phyloP scores from a whole-genome alignment of 352 stramenopile genomes.

The Pilasporangium apinafurcum region DNA sequence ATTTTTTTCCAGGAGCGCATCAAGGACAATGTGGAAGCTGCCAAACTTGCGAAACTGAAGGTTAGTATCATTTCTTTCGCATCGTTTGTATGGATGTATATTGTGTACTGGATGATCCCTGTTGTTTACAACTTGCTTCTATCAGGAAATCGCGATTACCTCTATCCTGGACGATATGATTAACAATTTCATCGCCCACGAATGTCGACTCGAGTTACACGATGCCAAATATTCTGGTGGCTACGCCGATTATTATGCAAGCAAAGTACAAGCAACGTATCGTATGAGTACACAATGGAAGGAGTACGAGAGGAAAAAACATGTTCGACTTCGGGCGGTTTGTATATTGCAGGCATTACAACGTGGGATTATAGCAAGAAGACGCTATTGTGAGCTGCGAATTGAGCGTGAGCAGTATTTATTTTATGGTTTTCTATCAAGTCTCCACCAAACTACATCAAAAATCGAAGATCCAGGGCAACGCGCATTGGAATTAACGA shows the following conservation, averaged over 20 bases:
- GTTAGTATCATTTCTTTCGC: slow-evolving; percentile 4
- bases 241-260: slow-evolving; percentile 60
- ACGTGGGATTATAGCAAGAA: slow-evolving; percentile 46
- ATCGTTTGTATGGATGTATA: not conserved
- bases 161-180: slow-evolving; percentile 64
- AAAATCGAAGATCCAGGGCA: slow-evolving; percentile 36
- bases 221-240: slow-evolving; percentile 49
- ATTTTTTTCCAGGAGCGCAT: slow-evolving; percentile 19
- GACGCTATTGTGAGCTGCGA: slow-evolving; percentile 47
- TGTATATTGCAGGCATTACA: slow-evolving; percentile 64
- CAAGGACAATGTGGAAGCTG: slow-evolving; percentile 18
- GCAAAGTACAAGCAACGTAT: slow-evolving; percentile 60
- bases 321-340: slow-evolving; percentile 41
- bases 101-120: no score
- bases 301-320: slow-evolving; percentile 34
- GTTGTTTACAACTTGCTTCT: no score
- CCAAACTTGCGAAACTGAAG: slow-evolving; percentile 29
- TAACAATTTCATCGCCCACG: slow-evolving; percentile 35
- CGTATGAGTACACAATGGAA: slow-evolving; percentile 66
- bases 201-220: slow-evolving; percentile 50
- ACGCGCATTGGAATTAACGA: slow-evolving; percentile 23
- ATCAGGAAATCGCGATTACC: slow-evolving; percentile 36
- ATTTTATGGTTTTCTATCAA: slow-evolving; percentile 66
- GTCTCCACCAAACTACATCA: slow-evolving; percentile 26
- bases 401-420: slow-evolving; percentile 53